Base-by-base conservation (phyloP, 257 asterid genomes). In the Plectranthus barbatus region DNA sequence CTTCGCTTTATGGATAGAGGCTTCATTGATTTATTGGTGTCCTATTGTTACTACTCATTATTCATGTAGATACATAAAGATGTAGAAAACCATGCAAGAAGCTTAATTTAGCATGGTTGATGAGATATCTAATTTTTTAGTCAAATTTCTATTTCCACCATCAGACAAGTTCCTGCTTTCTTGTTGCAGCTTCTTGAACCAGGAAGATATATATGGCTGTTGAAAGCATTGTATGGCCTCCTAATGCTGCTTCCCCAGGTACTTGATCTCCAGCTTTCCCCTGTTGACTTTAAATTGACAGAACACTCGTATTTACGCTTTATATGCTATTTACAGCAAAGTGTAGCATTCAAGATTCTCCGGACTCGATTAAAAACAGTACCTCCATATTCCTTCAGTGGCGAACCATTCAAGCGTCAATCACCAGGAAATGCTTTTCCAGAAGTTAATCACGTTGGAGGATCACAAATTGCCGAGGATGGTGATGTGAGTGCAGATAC, bases 241-340 rank as follows among this genome's bases (percentile, higher is more conserved):
- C 84, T 90, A 57, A 90, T 93, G 99, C 77, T 93, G 61, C 97
- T 93, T 77, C 99, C 99, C 48, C 99, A 93, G 99, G 99, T 93
- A 72, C 52, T 66, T 58, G 50, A 23, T 44, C 46, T 2, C 65
- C 13, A 19, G 41, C 50, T 60, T 60, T 48, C 44, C 13, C 58
- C 26, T 52, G 6, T 52, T 15, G 18, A 14, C 9, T 26, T 26
- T 26, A 55, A 24, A 58, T 36, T 45, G 18, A 52, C 4, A 15
- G 34, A 34, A 24, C 45, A n/a, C n/a, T 57, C 7, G 5, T 49
- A 14, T 49, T 10, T 10, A 44, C 65, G 6, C 26, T 37, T 45
- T 26, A 26, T 26, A 26, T 26, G 31, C 31, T 26, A 26, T 26
- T 26, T 68, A 80, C 92, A 93, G 99, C 99, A 90, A 93, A 85